Percentiles rank a stretch among this genome's conserved stretches.
These are phyloP conservation scores for Metschnikowia similis DNA, from an alignment of 805 yeast species.

Conservation along the genomic window DNA sequence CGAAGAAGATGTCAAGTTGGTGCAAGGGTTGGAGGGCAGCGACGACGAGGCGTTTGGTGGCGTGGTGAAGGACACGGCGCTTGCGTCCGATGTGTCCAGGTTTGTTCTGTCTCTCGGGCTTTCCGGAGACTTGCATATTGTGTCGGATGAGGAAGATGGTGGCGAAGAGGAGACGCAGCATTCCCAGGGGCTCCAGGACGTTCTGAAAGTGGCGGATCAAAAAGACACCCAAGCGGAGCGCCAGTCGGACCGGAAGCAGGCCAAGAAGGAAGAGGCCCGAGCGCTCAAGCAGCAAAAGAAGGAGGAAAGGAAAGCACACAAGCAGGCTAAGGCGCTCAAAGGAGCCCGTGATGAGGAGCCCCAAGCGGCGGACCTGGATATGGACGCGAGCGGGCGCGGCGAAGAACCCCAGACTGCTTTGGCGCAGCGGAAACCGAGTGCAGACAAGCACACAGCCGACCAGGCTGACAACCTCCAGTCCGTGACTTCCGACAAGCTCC, in stretches of 20 bases:
- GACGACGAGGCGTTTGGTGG: conserved; percentile 40
- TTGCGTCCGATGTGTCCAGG: conserved; percentile 51
- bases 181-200: neutral
- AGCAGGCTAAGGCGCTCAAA: conserved; percentile 21
- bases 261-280: conserved; percentile 21
- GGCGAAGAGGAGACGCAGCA: conserved; percentile 9
- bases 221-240: conserved; percentile 7
- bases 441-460: conserved; percentile 13
- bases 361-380: conserved; percentile 22
- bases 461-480: conserved; percentile 39
- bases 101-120: conserved; percentile 71
- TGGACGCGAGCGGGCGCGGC: conserved; percentile 10
- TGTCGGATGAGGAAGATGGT: conserved; percentile 17
- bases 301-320: conserved; percentile 19
- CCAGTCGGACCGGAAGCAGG: conserved; percentile 7
- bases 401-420: no score
- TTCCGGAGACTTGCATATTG: conserved; percentile 15
- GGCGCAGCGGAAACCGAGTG: neutral
- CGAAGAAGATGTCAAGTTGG: conserved; percentile 68
- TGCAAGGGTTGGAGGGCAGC: conserved; percentile 53
- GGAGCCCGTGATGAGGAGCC: conserved; percentile 22
- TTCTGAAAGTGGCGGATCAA: conserved; percentile 6
- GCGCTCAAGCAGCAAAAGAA: conserved; percentile 38
- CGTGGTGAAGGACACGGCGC: conserved; percentile 36
- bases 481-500: conserved; percentile 52